Evolutionary conservation across 495 filamentous ascomycete species (phyloP), one percentile per base, ranked within the genome.

Genomic region (Ramalina peruviana): DNA sequence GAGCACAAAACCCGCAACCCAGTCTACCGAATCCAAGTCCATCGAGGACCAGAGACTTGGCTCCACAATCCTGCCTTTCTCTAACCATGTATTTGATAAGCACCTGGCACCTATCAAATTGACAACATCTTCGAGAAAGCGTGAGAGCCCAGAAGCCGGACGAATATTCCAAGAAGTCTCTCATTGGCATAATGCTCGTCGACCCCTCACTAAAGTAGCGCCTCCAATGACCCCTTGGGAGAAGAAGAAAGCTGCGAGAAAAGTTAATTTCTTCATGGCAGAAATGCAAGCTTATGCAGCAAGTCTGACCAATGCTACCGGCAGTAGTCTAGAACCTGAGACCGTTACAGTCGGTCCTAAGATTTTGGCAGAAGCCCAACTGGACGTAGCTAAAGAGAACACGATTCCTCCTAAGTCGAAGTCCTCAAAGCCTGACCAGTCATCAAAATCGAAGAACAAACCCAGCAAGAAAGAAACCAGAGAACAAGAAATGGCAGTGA

Each of bases 271-370:
- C 46, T 72, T 72, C 58, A 77, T 81, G 72, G 67, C 67, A 0
- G 78, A 83, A 48, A 83, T 85, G 64, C 67, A 65, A 42, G 64
- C 68, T 3, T 89, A 88, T 60, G 80, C 84, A 1, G 81, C 75
- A 11, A 86, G 82, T 63, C 64, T 89, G 27, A 81, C 81, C 0
- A 80, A 80, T 43, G 66, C 76, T 7, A 65, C 69, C 3, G 82
- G 82, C 4, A 80, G 76, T 49, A 67, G 65, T 6, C 63, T 88
- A n/a, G 69, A 82, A 7, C 81, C 78, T 4, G 73, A 84, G 55
- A 72, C 60, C 0, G 70, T 86, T 39, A 69, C 75, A 9, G 72
- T 72, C 26, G 65, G 49, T 41, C 58, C 55, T 3, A n/a, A 21
- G 33, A 53, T 43, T 30, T 55, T 57, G 20, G 38, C 41, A 40